Percentiles rank a stretch among this genome's conserved stretches.
phyloP scores from a whole-genome alignment of 106 monocot species.

The Chionographis japonica region DNA sequence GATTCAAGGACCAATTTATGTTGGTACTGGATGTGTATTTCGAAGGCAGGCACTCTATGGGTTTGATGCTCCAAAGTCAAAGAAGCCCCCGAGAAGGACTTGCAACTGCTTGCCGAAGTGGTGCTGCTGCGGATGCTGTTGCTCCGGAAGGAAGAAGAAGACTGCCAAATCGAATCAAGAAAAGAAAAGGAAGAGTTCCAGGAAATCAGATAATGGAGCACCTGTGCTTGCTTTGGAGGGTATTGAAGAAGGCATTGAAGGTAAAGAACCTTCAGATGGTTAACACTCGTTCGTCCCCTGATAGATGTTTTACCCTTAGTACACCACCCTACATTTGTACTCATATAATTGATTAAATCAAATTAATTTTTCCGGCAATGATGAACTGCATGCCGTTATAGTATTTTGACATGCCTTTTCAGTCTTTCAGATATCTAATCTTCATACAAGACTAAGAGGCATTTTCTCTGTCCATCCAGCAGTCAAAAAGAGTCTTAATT shows the following conservation, averaged over 20 bases:
- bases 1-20: conserved; percentile 34
- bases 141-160: conserved; percentile 41
- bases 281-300: no score
- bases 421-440: no score
- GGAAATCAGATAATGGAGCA: conserved; percentile 10
- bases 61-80: conserved; percentile 71
- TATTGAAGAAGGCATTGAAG: conserved; percentile 31
- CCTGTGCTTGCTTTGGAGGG: conserved; percentile 36
- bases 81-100: conserved; percentile 71
- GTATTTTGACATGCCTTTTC: no score
- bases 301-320: no score
- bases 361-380: no score
- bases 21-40: conserved; percentile 30
- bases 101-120: conserved; percentile 87
- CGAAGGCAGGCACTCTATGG: conserved; percentile 51
- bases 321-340: no score
- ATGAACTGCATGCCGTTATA: no score
- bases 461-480: no score
- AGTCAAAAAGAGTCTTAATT: no score
- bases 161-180: conserved; percentile 19
- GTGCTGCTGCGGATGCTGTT: conserved; percentile 55
- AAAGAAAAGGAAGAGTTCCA: conserved; percentile 24
- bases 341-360: no score
- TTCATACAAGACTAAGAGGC: no score
- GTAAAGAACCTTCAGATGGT: neutral